Evolutionary conservation across 148 eudicot genomes (phyloP).

Genomic region (Vaccinium macrocarpon): DNA sequence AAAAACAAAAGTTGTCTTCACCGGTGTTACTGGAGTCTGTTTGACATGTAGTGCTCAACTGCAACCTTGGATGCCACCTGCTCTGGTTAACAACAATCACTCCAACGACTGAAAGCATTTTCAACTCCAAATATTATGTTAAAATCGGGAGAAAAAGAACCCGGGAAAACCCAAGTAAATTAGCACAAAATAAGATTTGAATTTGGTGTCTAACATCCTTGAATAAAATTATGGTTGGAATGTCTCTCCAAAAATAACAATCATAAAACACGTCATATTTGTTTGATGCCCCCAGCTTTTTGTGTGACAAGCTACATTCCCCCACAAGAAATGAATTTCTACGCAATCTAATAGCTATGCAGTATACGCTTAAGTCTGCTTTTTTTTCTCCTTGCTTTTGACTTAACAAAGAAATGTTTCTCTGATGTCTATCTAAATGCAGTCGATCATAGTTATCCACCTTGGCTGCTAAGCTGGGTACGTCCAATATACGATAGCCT

Average conservation of each 20-base stretch:
- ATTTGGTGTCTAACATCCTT: not conserved
- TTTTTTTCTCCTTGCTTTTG: not conserved
- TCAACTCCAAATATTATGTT: not conserved
- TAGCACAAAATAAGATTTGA: not conserved
- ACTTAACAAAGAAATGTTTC: not conserved
- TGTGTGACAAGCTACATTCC: not conserved
- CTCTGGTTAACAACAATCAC: not conserved
- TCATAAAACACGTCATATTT: not conserved
- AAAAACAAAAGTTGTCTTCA: not conserved
- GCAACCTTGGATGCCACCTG: not conserved
- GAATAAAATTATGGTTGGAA: not conserved
- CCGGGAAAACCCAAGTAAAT: not conserved
- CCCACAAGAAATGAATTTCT: not conserved
- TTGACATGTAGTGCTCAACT: not conserved
- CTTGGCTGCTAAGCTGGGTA: conserved; percentile 23
- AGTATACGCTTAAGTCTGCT: not conserved
- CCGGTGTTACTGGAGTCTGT: not conserved
- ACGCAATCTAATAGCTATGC: not conserved
- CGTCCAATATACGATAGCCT: conserved; percentile 49
- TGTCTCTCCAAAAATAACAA: not conserved
- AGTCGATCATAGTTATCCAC: not conserved
- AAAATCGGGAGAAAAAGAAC: not conserved
- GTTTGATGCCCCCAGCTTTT: not conserved
- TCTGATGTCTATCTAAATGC: conserved; percentile 7
- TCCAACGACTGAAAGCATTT: not conserved